Percentiles rank a stretch among this genome's conserved stretches.
These are phyloP conservation scores for Boletus speciosus DNA, from an alignment of 768 basidiomycete species.

Conservation along the genomic window DNA sequence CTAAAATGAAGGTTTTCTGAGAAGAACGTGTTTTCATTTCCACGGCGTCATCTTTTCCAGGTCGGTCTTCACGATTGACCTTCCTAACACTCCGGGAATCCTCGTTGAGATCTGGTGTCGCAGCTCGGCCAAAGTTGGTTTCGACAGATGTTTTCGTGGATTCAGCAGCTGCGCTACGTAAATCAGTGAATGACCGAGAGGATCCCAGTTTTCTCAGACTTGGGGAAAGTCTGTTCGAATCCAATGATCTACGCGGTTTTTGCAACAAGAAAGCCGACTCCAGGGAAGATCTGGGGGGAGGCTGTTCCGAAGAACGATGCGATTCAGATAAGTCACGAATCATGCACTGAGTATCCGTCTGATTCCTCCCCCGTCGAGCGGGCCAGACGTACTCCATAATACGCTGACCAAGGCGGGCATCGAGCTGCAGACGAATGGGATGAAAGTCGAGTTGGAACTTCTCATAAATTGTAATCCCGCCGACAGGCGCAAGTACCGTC, in stretches of 20 bases:
- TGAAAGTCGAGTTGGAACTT: slow-evolving; percentile 78
- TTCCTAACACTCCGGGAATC: slow-evolving; percentile 21
- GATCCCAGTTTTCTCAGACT: slow-evolving; percentile 50
- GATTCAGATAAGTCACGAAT: slow-evolving; percentile 12
- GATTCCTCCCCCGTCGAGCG: slow-evolving; percentile 42
- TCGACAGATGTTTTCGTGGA: slow-evolving; percentile 20
- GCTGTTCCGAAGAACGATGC: slow-evolving; percentile 17
- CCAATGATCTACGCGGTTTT: slow-evolving; percentile 32
- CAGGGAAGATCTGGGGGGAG: slow-evolving; percentile 43
- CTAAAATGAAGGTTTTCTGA: slow-evolving; percentile 79
- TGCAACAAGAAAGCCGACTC: slow-evolving; percentile 45
- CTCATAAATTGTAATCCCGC: slow-evolving; percentile 88
- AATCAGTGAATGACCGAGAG: slow-evolving; percentile 70
- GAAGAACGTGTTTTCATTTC: slow-evolving; percentile 80
- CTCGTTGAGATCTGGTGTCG: slow-evolving; percentile 21
- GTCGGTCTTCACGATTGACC: slow-evolving; percentile 14
- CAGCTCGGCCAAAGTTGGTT: slow-evolving; percentile 4
- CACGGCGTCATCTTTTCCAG: slow-evolving; percentile 55
- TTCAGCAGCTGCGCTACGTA: slow-evolving; percentile 47
- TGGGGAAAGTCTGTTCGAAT: slow-evolving; percentile 36
- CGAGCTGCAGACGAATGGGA: slow-evolving; percentile 83
- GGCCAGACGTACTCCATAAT: slow-evolving; percentile 92
- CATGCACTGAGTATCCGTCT: neutral
- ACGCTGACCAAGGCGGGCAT: slow-evolving; percentile 72
- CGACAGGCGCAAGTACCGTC: slow-evolving; percentile 85